Conservation (phyloP, 441 rosid species). For the Pelargonium australe region DNA sequence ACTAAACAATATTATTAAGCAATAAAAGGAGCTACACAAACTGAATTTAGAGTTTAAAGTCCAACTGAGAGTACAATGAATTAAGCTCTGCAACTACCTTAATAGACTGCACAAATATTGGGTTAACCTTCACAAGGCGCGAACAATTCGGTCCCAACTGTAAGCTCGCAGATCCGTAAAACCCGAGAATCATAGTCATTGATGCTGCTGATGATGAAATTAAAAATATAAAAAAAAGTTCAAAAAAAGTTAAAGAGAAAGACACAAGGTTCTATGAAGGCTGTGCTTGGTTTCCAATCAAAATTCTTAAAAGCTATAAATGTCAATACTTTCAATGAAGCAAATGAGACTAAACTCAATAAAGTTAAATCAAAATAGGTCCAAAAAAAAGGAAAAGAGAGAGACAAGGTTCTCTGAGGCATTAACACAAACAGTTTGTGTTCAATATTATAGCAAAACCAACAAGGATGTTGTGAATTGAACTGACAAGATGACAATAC, state of each 20-base stretch:
- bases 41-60: not conserved
- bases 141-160: constrained; percentile 42
- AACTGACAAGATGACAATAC: constrained; percentile 7
- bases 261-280: too few relatives aligned
- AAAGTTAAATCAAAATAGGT: too few relatives aligned
- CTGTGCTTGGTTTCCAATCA: too few relatives aligned
- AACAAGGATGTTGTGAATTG: too few relatives aligned
- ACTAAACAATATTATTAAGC: constrained; percentile 14
- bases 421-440: not conserved
- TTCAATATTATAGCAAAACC: not conserved
- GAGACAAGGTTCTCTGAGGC: not conserved
- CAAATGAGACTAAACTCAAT: too few relatives aligned
- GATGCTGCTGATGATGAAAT: constrained; percentile 32
- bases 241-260: not conserved
- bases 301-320: too few relatives aligned
- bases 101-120: constrained; percentile 40
- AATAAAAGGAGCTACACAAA: not conserved
- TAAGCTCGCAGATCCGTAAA: constrained; percentile 36
- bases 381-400: not conserved
- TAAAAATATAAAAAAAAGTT: not conserved
- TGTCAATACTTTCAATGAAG: too few relatives aligned
- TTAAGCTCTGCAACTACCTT: constrained; percentile 24
- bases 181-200: constrained; percentile 41
- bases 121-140: constrained; percentile 31
- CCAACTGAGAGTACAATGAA: not conserved